Evolutionary conservation across 805 yeast genomes (phyloP), one percentile per base, ranked within the genome.

Genomic region (Pichia thaimueangensis): DNA sequence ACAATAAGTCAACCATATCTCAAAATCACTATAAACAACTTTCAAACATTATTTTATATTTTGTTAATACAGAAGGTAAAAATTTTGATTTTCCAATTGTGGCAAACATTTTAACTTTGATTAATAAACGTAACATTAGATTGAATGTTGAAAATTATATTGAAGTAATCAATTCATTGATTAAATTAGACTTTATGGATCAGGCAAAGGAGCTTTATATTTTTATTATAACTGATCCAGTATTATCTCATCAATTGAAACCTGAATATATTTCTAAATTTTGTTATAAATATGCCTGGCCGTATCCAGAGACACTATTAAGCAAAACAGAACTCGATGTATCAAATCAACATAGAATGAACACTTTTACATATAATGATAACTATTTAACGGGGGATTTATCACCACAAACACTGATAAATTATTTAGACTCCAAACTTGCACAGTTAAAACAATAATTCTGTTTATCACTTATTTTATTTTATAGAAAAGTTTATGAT

Each of bases 251-350:
- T 3, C 6, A 24, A n/a, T 12, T 47, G 11, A 17, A 17, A 2
- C 22, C 29, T 13, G 27, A 37, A 9, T 30, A 46, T 21, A 17
- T 47, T 15, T 28, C 34, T 3, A 8, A 11, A n/a, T 28, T 35
- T 12, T 53, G 55, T 39, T 29, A 38, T 24, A 47, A 42, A 20
- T 42, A 42, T 38, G 15, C 36, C 16, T 53, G 59, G 57, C 45
- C 48, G 8, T 51, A 32, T 22, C 53, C 52, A 5, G 24, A 15
- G 6, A 8, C 20, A 5, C 7, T 27, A 12, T n/a, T 35, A 9
- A 29, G 24, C 21, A 30, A 13, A 12, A 8, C 16, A 15, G 7
- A 22, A 3, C 9, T 24, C 9, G 10, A 35, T 15, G 5, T 37
- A 6, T n/a, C 15, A 16, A 39, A 25, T 16, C 42, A 34, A 12